These are phyloP conservation scores for Vitis rupestris DNA, from an alignment of 164 flowering plant species.

Conservation along the genomic window DNA sequence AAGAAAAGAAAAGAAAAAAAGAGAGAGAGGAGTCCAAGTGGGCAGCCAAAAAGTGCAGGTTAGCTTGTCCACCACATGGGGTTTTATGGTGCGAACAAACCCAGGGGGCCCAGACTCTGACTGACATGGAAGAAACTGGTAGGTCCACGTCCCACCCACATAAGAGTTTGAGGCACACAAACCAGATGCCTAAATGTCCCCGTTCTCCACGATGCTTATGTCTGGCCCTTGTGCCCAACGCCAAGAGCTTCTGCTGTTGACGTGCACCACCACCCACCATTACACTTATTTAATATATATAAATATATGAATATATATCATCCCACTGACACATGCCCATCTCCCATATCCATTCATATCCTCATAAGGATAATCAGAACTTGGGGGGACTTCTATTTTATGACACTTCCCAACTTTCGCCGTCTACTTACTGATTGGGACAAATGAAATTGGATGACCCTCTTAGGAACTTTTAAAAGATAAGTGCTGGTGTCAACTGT, in stretches of 20 bases:
- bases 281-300: too few relatives aligned
- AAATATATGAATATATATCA: not conserved
- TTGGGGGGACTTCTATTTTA: too few relatives aligned
- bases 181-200: conserved; percentile 10
- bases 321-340: not conserved
- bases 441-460: too few relatives aligned
- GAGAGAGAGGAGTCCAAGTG: not conserved
- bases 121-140: conserved; percentile 12
- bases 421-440: too few relatives aligned
- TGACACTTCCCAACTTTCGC: too few relatives aligned
- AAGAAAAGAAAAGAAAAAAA: too few relatives aligned
- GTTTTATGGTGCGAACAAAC: too few relatives aligned
- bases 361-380: not conserved
- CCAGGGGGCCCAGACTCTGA: not conserved
- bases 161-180: not conserved
- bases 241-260: conserved; percentile 14
- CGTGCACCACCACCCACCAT: conserved; percentile 28
- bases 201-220: conserved; percentile 23
- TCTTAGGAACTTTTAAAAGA: too few relatives aligned
- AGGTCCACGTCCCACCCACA: conserved; percentile 20
- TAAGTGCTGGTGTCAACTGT: too few relatives aligned
- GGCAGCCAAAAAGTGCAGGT: not conserved
- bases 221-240: conserved; percentile 6
- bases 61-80: conserved; percentile 9
- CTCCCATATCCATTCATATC: conserved; percentile 3